Base-by-base conservation (phyloP, 2,329 filamentous ascomycete genomes). In the Apiospora sp. region DNA sequence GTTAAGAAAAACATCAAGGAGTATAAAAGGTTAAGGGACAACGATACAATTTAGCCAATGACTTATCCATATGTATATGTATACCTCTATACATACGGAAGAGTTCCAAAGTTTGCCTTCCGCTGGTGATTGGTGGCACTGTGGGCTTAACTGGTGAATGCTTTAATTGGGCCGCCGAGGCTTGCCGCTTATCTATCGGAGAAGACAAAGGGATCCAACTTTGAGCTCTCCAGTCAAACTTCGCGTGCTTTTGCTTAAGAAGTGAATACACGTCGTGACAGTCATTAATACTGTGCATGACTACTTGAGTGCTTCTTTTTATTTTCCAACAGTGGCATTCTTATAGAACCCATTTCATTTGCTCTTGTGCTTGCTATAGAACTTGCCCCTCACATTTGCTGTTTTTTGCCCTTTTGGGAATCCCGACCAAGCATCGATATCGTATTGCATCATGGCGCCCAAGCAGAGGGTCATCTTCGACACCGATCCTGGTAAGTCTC, bases 381-480 rank as follows among this genome's bases (percentile, higher is more conserved):
- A 34, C 22, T 22, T 34, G 16, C 34, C 22, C 8, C 34, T 41
- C 10, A 14, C 7, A 41, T 74, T 58, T 74, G 67, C 71, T 70
- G 70, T 41, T 71, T 70, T 70, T 71, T 74, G 70, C 74, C 67
- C 34, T 72, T 30, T 73, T 69, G 37, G n/a, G 16, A 49, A 68
- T 4, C 30, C 74, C 81, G 51, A n/a, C 13, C 58, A 64, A 64
- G 19, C 22, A 24, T 64, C 58, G 22, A 41, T 41, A 41, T n/a
- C 22, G 14, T 14, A 64, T 41, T 58, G 72, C 75, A 75, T 67
- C 72, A 93, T 94, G 92, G 87, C 90, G 71, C 88, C 91, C 41
- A 91, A 90, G 77, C 91, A 89, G 78, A 91, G 92, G 79, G 92
- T 99, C 77, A 98, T 99, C 78, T 96, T 99, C 79, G 96, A 99